phyloP scores from a whole-genome alignment of 768 basidiomycete species.

The Termitomyces sp. region DNA sequence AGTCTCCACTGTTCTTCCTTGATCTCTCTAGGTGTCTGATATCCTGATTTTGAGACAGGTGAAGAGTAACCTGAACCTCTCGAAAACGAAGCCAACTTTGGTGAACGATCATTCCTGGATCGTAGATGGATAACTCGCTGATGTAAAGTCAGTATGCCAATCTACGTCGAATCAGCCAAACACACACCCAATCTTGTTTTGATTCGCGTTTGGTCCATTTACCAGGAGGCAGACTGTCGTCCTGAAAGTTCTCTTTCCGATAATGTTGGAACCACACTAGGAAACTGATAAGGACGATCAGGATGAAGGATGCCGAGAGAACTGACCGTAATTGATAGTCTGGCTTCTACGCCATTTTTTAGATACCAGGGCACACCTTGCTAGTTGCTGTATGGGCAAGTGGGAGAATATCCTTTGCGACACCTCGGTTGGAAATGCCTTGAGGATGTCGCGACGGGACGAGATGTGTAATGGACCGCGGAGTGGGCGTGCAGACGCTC shows the following conservation, averaged over 20 bases:
- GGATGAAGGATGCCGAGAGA: background rate
- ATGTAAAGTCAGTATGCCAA: slow-evolving; percentile 12
- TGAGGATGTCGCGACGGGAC: slow-evolving; percentile 58
- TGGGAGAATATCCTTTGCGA: slow-evolving; percentile 74
- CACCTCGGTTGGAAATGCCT: slow-evolving; percentile 74
- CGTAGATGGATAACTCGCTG: slow-evolving; percentile 55
- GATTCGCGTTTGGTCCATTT: slow-evolving; percentile 94
- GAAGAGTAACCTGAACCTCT: slow-evolving; percentile 50
- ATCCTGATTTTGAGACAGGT: slow-evolving; percentile 49
- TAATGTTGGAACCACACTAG: slow-evolving; percentile 95
- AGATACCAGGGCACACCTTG: slow-evolving; percentile 76
- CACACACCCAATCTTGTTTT: slow-evolving; percentile 84
- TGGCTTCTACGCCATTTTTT: slow-evolving; percentile 89
- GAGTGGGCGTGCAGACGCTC: slow-evolving; percentile 45
- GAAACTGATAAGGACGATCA: background rate
- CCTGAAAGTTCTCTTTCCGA: slow-evolving; percentile 83
- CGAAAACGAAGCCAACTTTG: slow-evolving; percentile 32
- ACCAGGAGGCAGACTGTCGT: slow-evolving; percentile 71
- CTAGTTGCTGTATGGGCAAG: slow-evolving; percentile 64
- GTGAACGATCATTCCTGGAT: slow-evolving; percentile 41
- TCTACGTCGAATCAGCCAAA: slow-evolving; percentile 15
- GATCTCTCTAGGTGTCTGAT: slow-evolving; percentile 76
- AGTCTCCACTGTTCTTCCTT: slow-evolving; percentile 75
- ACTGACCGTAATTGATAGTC: slow-evolving; percentile 84
- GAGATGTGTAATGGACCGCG: slow-evolving; percentile 47